A percentile compares a stretch with the other conserved stretches of the same genome.
Evolutionary conservation across 2,329 filamentous ascomycete species (phyloP).

Genomic region (Diplodia scrobiculata): DNA sequence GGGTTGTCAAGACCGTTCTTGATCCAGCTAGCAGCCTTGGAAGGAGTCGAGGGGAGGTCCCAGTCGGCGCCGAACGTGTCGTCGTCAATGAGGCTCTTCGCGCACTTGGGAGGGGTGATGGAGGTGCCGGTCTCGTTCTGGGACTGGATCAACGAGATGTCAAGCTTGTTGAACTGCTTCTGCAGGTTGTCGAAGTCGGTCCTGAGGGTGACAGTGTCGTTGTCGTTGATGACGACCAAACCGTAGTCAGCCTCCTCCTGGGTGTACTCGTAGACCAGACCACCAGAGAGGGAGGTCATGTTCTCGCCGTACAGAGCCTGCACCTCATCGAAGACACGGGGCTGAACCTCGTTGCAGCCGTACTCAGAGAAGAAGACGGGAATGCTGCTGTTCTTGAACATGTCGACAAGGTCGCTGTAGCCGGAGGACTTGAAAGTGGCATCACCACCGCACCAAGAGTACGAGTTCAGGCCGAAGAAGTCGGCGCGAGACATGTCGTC

Average conservation of each 20-base stretch:
- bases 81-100: constrained; percentile 64
- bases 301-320: constrained; percentile 68
- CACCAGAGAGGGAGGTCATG: constrained; percentile 74
- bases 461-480: constrained; percentile 76
- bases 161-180: constrained; percentile 71
- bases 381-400: constrained; percentile 67
- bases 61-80: constrained; percentile 63
- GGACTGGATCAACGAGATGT: constrained; percentile 68
- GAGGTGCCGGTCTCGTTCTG: constrained; percentile 60
- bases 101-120: constrained; percentile 65
- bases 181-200: constrained; percentile 67
- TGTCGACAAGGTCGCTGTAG: constrained; percentile 64
- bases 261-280: constrained; percentile 78
- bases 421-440: constrained; percentile 65
- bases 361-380: constrained; percentile 83
- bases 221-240: constrained; percentile 50
- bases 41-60: constrained; percentile 68
- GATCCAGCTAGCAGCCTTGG: constrained; percentile 71
- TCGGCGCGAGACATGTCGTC: constrained; percentile 65
- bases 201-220: constrained; percentile 49
- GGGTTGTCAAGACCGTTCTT: constrained; percentile 70
- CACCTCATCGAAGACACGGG: constrained; percentile 76
- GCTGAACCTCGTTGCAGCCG: constrained; percentile 71
- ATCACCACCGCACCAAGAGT: constrained; percentile 71
- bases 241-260: constrained; percentile 66